phyloP scores from a whole-genome alignment of 1,139 yeast genomes.

The Lipomyces yarrowii region DNA sequence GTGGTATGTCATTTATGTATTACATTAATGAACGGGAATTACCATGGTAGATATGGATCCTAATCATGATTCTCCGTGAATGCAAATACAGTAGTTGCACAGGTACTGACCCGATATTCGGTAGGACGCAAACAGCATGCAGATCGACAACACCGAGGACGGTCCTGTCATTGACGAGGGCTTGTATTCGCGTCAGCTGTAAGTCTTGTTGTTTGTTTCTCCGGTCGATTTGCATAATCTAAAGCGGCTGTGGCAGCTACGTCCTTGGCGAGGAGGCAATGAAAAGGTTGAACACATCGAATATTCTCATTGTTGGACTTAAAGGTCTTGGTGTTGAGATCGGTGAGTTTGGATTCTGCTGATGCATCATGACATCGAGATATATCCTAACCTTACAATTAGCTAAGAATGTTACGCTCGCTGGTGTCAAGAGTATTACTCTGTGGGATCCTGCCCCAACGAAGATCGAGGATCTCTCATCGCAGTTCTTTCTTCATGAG shows the following conservation, averaged over 20 bases:
- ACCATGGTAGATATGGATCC: background rate
- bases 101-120: background rate
- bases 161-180: slow-evolving; percentile 74
- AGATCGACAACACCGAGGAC: slow-evolving; percentile 30
- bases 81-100: background rate
- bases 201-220: slow-evolving; percentile 19
- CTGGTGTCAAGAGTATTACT: slow-evolving; percentile 94
- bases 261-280: slow-evolving; percentile 96
- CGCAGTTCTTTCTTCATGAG: slow-evolving; percentile 80
- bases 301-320: slow-evolving; percentile 83
- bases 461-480: slow-evolving; percentile 69
- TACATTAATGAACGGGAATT: background rate
- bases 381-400: background rate
- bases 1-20: background rate
- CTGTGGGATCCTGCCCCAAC: slow-evolving; percentile 80
- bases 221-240: background rate
- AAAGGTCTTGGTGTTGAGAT: slow-evolving; percentile 93
- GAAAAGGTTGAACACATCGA: slow-evolving; percentile 93
- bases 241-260: slow-evolving; percentile 43
- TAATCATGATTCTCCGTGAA: background rate
- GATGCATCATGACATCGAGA: background rate
- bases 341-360: slow-evolving; percentile 40
- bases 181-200: slow-evolving; percentile 89
- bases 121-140: slow-evolving; percentile 31
- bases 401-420: slow-evolving; percentile 89